Conservation (phyloP, 176 grass and related monocot genomes). For the Tuctoria greenei region DNA sequence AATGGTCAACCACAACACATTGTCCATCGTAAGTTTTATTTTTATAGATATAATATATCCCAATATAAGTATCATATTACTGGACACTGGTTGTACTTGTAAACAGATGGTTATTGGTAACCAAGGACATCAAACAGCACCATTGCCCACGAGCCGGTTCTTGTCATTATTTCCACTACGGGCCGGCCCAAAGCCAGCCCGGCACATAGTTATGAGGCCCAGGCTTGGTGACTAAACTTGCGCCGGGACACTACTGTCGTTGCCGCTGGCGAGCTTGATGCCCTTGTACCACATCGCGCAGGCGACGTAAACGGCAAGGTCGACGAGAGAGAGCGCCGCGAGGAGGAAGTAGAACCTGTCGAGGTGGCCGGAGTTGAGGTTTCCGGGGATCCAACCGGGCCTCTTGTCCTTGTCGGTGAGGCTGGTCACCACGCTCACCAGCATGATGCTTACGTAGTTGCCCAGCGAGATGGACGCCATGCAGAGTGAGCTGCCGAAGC, state of each 20-base stretch:
- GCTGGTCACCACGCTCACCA: slow-evolving; percentile 57
- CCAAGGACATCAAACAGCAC: too few species aligned
- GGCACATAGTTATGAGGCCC: not conserved
- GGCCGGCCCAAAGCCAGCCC: not conserved
- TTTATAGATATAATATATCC: too few species aligned
- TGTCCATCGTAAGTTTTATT: too few species aligned
- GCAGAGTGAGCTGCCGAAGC: slow-evolving; percentile 82
- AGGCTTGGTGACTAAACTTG: slow-evolving; percentile 36
- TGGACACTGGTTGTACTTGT: too few species aligned
- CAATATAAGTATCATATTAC: too few species aligned
- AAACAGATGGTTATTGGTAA: too few species aligned
- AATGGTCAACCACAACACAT: too few species aligned
- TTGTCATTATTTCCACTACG: not conserved
- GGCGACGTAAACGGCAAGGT: slow-evolving; percentile 57
- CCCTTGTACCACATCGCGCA: slow-evolving; percentile 77
- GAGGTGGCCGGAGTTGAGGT: slow-evolving; percentile 82
- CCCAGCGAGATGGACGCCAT: slow-evolving; percentile 94
- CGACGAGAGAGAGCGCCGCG: slow-evolving; percentile 53
- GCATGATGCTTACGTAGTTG: slow-evolving; percentile 87
- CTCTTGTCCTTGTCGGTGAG: slow-evolving; percentile 43
- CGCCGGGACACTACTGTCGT: not conserved
- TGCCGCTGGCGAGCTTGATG: slow-evolving; percentile 51
- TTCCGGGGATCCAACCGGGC: slow-evolving; percentile 71
- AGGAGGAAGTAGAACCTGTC: slow-evolving; percentile 93
- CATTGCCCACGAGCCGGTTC: too few species aligned